Base-by-base conservation (phyloP, 2,329 filamentous ascomycete species). In the Penicillium polonicum region DNA sequence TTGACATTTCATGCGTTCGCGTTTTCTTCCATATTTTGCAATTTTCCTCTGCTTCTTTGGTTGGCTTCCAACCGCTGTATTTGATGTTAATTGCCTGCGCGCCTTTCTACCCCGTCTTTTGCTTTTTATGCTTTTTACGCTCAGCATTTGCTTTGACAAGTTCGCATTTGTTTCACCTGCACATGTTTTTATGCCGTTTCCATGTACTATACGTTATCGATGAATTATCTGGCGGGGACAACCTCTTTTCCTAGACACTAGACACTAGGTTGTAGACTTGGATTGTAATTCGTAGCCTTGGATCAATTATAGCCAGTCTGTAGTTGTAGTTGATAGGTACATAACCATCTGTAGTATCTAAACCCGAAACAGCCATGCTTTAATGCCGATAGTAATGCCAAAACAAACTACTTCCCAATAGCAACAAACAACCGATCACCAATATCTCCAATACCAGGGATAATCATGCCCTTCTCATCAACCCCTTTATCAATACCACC, bases 391-490 rank as follows among this genome's bases (percentile, higher is more conserved):
- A n/a, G 19, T 43, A 23, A 23, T 29, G 39, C 7, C 29, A 38
- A 29, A 25, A 36, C 35, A 25, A 36, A 35, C 53, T 72, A 95
- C 74, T 96, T 96, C 23, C 92, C 92, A 73, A 93, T 83, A 0
- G 92, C 96, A 77, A 95, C 79, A 76, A 93, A 97, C 75, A 97
- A 74, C 49, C 93, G 81, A 77, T 97, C 93, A 1, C 93, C 93
- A 57, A 97, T 87, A 76, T 97, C 93, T 1, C 92, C 93, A 62
- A 97, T 70, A 0, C 93, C 93, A 0, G 92, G 92, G 79, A 88
- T 89, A 62, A 97, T 87, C 92, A 97, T 96, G 9, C 93, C 92
- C 63, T 81, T 82, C n/a, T 83, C 80, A 63, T 92, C 91, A 53
- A 94, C 80, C 33, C 55, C 83, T 62, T 78, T 78, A 74, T 97